Conservation (phyloP, 768 basidiomycete genomes). For the Pholiota microspora region DNA sequence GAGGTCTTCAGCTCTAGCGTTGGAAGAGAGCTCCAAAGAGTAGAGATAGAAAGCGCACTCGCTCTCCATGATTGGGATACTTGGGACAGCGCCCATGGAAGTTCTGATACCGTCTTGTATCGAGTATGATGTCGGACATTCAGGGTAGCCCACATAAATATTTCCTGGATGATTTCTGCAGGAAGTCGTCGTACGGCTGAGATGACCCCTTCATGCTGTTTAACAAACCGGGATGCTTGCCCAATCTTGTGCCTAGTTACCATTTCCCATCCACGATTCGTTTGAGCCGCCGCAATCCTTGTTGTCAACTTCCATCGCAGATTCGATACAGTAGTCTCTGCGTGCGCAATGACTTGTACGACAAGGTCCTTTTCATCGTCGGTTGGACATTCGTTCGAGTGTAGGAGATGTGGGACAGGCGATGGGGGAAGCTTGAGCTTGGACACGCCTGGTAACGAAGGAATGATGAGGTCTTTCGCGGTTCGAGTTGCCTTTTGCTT, state of each 20-base stretch:
- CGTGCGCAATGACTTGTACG: constrained; percentile 13
- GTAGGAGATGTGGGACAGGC: constrained; percentile 20
- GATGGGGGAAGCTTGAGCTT: constrained; percentile 17
- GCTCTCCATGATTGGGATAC: constrained; percentile 20
- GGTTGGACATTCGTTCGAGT: constrained; percentile 19
- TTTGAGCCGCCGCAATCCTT: constrained; percentile 2
- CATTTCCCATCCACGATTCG: constrained; percentile 13
- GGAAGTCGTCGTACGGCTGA: constrained; percentile 23
- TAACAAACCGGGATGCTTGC: constrained; percentile 17
- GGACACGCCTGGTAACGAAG: constrained; percentile 18
- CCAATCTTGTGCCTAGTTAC: constrained; percentile 18
- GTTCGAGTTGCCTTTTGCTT: constrained; percentile 3
- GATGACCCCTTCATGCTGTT: constrained; percentile 18
- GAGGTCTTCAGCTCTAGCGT: constrained; percentile 13
- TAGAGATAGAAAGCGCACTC: constrained; percentile 16
- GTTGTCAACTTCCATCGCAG: constrained; percentile 7
- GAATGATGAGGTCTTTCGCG: constrained; percentile 12
- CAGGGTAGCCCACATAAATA: constrained; percentile 17
- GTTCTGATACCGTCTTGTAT: constrained; percentile 10
- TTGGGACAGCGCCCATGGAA: constrained; percentile 20
- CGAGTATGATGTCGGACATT: neutral
- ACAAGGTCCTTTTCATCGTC: constrained; percentile 15
- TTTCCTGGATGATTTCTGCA: constrained; percentile 21
- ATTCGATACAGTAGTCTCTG: constrained; percentile 5
- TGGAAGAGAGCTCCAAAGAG: constrained; percentile 20